Conservation (phyloP, 176 grass and related monocot species). For the Oryza meridionalis region DNA sequence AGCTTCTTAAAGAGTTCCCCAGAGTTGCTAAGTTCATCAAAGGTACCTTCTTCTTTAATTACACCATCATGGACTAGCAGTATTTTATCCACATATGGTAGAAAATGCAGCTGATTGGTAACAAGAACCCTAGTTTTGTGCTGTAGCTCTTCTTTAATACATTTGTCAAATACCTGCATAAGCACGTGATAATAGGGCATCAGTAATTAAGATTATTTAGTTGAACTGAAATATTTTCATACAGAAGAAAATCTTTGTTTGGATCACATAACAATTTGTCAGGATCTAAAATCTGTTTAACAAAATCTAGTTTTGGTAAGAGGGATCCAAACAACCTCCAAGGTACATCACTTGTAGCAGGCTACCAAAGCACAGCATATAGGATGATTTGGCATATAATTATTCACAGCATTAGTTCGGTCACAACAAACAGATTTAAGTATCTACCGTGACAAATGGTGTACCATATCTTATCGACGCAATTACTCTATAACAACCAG, state of each 20-base stretch:
- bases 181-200: constrained; percentile 16
- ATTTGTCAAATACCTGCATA: constrained; percentile 96
- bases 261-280: neutral
- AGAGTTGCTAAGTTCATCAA: constrained; percentile 88
- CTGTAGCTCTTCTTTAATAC: constrained; percentile 88
- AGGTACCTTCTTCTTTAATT: constrained; percentile 95
- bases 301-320: neutral
- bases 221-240: constrained; percentile 14
- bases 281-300: neutral
- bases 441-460: neutral
- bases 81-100: constrained; percentile 93
- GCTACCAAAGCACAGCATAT: neutral
- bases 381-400: neutral
- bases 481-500: neutral
- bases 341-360: neutral
- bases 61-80: constrained; percentile 88
- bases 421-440: neutral
- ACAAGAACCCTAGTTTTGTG: constrained; percentile 96
- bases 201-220: constrained; percentile 30
- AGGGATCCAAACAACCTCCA: neutral
- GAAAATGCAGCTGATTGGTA: constrained; percentile 98
- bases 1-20: constrained; percentile 90
- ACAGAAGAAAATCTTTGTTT: neutral
- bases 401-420: no score
- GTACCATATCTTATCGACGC: neutral